A percentile compares a stretch with the other conserved stretches of the same genome.
phyloP scores from a whole-genome alignment of 495 filamentous ascomycete species.

The Penicillium flavigenum region DNA sequence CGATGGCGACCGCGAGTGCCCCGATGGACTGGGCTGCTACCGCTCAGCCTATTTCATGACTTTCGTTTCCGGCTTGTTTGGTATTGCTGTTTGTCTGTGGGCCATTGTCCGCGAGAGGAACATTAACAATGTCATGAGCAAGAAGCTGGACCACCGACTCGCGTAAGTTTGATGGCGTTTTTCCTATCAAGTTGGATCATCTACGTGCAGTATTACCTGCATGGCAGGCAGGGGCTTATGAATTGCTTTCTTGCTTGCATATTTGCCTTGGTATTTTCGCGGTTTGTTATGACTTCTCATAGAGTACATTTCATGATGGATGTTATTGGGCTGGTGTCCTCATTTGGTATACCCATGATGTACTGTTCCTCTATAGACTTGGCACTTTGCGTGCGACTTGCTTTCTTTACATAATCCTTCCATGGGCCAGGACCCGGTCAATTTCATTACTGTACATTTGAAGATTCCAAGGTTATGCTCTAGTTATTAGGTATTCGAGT shows the following conservation, averaged over 20 bases:
- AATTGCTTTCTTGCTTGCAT: background rate
- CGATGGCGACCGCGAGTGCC: constrained; percentile 71
- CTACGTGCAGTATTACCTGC: background rate
- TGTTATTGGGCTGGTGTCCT: constrained; percentile 6
- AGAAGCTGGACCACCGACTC: constrained; percentile 40
- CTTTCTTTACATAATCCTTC: background rate
- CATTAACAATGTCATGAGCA: constrained; percentile 27
- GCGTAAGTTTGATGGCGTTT: constrained; percentile 22
- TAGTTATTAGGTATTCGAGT: background rate
- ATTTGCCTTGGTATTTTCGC: background rate
- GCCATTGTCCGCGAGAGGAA: constrained; percentile 69
- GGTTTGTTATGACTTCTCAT: constrained; percentile 1
- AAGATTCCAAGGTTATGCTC: background rate
- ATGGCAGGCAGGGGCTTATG: constrained; percentile 3
- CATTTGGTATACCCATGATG: constrained; percentile 5
- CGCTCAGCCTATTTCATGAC: constrained; percentile 78
- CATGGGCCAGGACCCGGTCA: background rate
- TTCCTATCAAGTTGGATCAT: background rate
- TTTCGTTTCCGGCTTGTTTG: constrained; percentile 69
- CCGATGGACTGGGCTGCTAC: constrained; percentile 80
- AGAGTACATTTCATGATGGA: constrained; percentile 6
- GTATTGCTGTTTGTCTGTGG: constrained; percentile 68
- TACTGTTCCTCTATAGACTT: constrained; percentile 17
- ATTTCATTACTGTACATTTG: background rate
- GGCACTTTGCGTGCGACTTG: constrained; percentile 14